Evolutionary conservation across 2,329 filamentous ascomycete species (phyloP), one percentile per base, ranked within the genome.

Genomic region (Penicillium hesseltinei): DNA sequence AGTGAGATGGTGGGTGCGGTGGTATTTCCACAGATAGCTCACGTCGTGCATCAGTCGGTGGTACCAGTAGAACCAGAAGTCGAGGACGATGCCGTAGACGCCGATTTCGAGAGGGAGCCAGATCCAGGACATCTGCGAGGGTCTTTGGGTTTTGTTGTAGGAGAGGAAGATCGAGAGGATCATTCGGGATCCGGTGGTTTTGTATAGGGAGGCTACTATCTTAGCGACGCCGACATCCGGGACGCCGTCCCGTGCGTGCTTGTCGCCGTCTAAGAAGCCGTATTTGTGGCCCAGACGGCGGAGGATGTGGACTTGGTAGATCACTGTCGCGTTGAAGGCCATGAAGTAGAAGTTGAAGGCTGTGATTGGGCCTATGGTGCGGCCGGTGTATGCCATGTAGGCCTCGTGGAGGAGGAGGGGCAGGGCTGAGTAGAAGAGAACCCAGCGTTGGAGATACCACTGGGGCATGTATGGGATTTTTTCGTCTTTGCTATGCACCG

Each of bases 1-100:
- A 42, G 77, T 78, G 17, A 79, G 64, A 58, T 80, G 77, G 53
- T 80, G 77, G 0, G 76, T 79, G 39, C 76, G 73, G 66, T 80
- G 77, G 59, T 71, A 78, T 51, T 75, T 70, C 77, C 77, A 79
- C 1, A 79, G 63, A 9, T 60, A 66, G 51, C 71, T 63, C 29
- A 76, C 58, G 53, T 78, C 76, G 59, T 79, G 77, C 73, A 77
- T 77, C 6, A 69, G 57, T 8, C 76, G 73, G 58, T 67, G 63
- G 25, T 65, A 66, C 61, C 63, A 65, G 51, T 67, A 67, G 49
- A 65, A 67, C 62, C 63, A 67, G 53, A 67, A 67, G 46, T 65
- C 65, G 53, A 67, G 62, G n/a, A 66, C 50, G 19, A 67, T 63
- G 6, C 63, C 63, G 45, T 67, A 67, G 2, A 66, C 40, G 0